Conservation (phyloP, 768 basidiomycete species). For the Collybia sordida region DNA sequence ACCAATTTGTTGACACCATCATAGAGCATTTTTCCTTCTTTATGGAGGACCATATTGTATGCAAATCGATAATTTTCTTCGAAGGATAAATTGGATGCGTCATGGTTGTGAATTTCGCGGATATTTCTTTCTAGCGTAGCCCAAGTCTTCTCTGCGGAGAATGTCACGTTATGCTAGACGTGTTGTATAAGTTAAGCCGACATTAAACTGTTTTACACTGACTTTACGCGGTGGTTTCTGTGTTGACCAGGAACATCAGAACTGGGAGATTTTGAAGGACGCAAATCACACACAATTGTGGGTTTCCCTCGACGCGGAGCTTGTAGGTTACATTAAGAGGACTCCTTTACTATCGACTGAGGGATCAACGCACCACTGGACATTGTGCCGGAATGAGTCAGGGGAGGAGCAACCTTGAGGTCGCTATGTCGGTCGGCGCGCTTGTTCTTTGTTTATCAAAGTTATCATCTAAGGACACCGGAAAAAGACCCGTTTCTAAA, state of each 20-base stretch:
- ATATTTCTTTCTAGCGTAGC: constrained; percentile 79
- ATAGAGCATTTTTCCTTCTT: constrained; percentile 62
- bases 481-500: background rate
- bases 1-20: constrained; percentile 80
- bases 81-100: constrained; percentile 84
- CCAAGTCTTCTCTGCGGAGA: constrained; percentile 87
- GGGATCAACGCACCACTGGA: constrained; percentile 17
- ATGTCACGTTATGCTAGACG: constrained; percentile 66
- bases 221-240: constrained; percentile 53
- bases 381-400: constrained; percentile 12
- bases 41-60: constrained; percentile 22
- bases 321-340: constrained; percentile 9
- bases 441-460: background rate
- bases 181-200: background rate
- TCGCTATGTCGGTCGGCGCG: background rate
- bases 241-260: background rate
- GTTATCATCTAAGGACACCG: background rate
- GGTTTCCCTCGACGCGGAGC: constrained; percentile 38
- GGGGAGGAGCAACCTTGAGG: background rate
- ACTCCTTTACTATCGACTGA: background rate
- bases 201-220: constrained; percentile 1
- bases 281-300: constrained; percentile 42
- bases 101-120: constrained; percentile 91
- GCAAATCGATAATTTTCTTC: constrained; percentile 32
- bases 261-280: background rate